Evolutionary conservation across 768 basidiomycete species (phyloP), one percentile per base, ranked within the genome.

Genomic region (Boletus reticulatus): DNA sequence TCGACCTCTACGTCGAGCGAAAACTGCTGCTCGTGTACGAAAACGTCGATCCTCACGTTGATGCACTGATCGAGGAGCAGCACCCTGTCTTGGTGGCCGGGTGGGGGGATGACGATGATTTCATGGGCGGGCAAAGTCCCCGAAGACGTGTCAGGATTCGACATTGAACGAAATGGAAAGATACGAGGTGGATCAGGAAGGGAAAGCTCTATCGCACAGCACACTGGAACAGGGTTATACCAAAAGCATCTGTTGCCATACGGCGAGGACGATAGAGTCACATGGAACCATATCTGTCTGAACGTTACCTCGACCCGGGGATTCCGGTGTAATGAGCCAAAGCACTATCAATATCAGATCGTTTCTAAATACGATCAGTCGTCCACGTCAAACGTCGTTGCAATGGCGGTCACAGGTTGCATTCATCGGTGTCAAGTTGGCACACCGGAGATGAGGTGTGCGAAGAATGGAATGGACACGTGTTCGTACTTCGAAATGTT

Each of bases 1-100:
- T 94, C 92, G 61, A 87, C 76, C 71, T 94, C 92, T 9, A 76
- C 77, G 48, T 91, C 88, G 20, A 88, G 72, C 43, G 88, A 79
- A 64, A 92, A 94, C 39, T 76, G 75, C 63, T 85, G 80, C 60
- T 80, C 79, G 57, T 73, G 73, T 60, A 76, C 70, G 68, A 80
- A 81, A 53, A 81, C 83, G 64, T 67, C 69, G 58, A 74, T 73
- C 65, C 75, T 73, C 50, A 92, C 76, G 62, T 80, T 73, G 72
- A 81, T 80, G 72, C 89, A 92, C 63, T 88, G 82, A 64, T 87
- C 78, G 11, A 79, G 73, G 54, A 89, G 80, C 56, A 69, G 67
- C 50, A 76, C 72, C 24, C 77, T 76, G 45, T 62, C 68, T 4
- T 60, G 45, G 56, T 76, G 69, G 43, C 73, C 78, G 13, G 62